Conservation (phyloP, 352 stramenopile species). For the Plasmopara muralis region DNA sequence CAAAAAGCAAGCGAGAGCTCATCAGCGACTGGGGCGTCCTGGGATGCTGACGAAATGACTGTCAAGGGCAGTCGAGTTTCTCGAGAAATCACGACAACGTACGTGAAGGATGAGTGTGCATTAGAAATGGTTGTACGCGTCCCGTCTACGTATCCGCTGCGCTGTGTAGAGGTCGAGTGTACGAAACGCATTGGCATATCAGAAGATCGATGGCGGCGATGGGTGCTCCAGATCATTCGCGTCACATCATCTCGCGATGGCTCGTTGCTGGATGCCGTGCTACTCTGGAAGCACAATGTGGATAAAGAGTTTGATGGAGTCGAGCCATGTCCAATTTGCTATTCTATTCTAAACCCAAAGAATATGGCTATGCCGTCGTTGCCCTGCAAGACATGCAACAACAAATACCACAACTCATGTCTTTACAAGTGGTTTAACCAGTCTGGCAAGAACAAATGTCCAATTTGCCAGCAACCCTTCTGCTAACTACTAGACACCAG, state of each 20-base stretch:
- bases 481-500: constrained; percentile 23
- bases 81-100: constrained; percentile 86
- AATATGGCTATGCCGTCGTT: constrained; percentile 85
- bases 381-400: constrained; percentile 87
- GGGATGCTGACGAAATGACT: constrained; percentile 76
- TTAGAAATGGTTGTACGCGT: constrained; percentile 89
- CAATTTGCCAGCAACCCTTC: constrained; percentile 89
- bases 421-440: constrained; percentile 94
- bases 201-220: constrained; percentile 87
- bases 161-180: constrained; percentile 88
- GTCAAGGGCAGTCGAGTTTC: constrained; percentile 84
- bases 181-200: constrained; percentile 87
- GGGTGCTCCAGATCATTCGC: constrained; percentile 90
- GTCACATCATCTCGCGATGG: constrained; percentile 85
- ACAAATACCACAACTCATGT: constrained; percentile 92
- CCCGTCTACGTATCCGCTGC: constrained; percentile 82
- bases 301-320: constrained; percentile 91
- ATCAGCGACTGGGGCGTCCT: constrained; percentile 26
- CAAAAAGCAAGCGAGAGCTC: constrained; percentile 42
- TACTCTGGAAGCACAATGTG: constrained; percentile 90
- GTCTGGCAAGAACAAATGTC: constrained; percentile 91
- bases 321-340: constrained; percentile 90
- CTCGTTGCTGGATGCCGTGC: constrained; percentile 85
- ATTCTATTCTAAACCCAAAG: constrained; percentile 89
- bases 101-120: constrained; percentile 90